A percentile compares a stretch with the other conserved stretches of the same genome.
Conservation (phyloP, 495 filamentous ascomycete species). For the Penicillium parvum region DNA sequence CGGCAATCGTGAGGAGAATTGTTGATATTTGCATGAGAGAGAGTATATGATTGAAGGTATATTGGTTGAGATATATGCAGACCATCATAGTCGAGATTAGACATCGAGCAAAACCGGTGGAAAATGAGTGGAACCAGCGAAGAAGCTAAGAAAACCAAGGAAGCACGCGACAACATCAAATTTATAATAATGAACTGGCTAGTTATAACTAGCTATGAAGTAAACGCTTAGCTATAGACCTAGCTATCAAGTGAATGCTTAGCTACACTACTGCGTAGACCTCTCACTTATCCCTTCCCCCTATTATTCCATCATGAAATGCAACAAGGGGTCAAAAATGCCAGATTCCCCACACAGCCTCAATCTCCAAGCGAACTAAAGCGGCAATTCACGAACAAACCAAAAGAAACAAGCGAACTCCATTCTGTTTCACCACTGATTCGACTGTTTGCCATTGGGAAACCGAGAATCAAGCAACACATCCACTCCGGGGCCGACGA, state of each 20-base stretch:
- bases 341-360: conserved; percentile 1
- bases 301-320: too few relatives aligned
- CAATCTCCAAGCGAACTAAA: neutral
- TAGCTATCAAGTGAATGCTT: too few relatives aligned
- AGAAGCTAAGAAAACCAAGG: conserved; percentile 5
- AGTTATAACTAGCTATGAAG: too few relatives aligned
- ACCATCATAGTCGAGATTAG: too few relatives aligned
- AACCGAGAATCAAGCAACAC: neutral
- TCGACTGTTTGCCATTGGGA: neutral
- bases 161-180: neutral
- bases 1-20: conserved; percentile 1
- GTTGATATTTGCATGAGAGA: neutral
- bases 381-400: conserved; percentile 1
- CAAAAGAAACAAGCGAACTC: conserved; percentile 1
- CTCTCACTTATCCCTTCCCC: too few relatives aligned
- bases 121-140: conserved; percentile 7
- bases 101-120: neutral
- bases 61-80: too few relatives aligned
- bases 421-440: conserved; percentile 3
- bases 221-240: too few relatives aligned
- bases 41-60: neutral
- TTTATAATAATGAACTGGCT: neutral
- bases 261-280: too few relatives aligned
- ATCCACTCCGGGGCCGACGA: conserved; percentile 12
- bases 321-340: conserved; percentile 9